Conservation (phyloP, 345 rosid species). For the Citrus cavaleriei region DNA sequence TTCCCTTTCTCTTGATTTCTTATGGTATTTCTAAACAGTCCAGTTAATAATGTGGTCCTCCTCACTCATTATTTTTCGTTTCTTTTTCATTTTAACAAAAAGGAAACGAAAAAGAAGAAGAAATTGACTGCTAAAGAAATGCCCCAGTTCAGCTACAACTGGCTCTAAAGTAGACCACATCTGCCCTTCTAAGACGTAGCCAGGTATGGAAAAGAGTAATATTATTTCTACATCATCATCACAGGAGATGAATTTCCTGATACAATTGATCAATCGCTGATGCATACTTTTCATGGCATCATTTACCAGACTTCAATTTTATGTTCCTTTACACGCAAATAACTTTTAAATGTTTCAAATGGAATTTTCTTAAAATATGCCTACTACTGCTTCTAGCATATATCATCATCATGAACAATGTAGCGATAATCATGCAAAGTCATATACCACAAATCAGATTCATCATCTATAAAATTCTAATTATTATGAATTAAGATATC, state of each 20-base stretch:
- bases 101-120: too few relatives aligned
- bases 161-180: too few relatives aligned
- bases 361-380: not conserved
- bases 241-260: too few relatives aligned
- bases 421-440: not conserved
- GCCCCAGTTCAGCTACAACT: too few relatives aligned
- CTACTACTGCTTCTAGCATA: not conserved
- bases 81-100: too few relatives aligned
- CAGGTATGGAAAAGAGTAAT: too few relatives aligned
- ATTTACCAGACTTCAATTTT: not conserved
- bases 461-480: not conserved
- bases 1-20: not conserved
- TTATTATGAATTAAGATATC: not conserved
- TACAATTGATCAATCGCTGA: not conserved
- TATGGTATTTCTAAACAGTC: not conserved
- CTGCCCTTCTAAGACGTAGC: too few relatives aligned
- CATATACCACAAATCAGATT: not conserved
- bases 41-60: not conserved
- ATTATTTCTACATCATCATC: too few relatives aligned
- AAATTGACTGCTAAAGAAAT: too few relatives aligned
- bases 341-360: not conserved
- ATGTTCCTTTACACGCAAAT: not conserved
- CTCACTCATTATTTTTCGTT: not conserved
- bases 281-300: not conserved
- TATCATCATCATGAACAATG: not conserved